Conservation (phyloP, 2,329 filamentous ascomycete genomes). For the Beauveria asiatica region DNA sequence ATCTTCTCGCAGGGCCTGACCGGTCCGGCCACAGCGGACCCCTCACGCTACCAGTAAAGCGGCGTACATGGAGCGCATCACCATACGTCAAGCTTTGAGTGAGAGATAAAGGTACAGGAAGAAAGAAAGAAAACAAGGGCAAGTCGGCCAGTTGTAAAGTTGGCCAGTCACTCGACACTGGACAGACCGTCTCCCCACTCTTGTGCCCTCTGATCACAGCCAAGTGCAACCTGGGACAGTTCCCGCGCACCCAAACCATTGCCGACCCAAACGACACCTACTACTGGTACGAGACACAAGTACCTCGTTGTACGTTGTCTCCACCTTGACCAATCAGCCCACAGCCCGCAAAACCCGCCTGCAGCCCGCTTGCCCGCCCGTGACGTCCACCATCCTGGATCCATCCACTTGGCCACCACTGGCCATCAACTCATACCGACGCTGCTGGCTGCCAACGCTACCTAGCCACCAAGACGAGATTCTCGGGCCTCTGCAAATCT, state of each 20-base stretch:
- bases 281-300: neutral
- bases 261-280: neutral
- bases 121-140: no score
- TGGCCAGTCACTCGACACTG: no score
- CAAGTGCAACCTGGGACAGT: neutral
- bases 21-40: slow-evolving; percentile 1
- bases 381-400: slow-evolving; percentile 1
- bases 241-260: neutral
- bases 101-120: neutral
- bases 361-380: neutral
- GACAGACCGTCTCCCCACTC: neutral
- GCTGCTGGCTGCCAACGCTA: neutral
- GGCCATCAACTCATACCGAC: neutral
- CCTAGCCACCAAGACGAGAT: neutral
- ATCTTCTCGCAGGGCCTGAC: neutral
- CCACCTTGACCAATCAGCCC: neutral
- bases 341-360: slow-evolving; percentile 2
- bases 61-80: neutral
- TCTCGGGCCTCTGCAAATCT: neutral
- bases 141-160: neutral
- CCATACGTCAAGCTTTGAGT: neutral
- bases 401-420: neutral
- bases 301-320: neutral
- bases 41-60: neutral
- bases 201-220: neutral